Base-by-base conservation (phyloP, 805 yeast genomes). In the Saccharomycopsis capsularis region DNA sequence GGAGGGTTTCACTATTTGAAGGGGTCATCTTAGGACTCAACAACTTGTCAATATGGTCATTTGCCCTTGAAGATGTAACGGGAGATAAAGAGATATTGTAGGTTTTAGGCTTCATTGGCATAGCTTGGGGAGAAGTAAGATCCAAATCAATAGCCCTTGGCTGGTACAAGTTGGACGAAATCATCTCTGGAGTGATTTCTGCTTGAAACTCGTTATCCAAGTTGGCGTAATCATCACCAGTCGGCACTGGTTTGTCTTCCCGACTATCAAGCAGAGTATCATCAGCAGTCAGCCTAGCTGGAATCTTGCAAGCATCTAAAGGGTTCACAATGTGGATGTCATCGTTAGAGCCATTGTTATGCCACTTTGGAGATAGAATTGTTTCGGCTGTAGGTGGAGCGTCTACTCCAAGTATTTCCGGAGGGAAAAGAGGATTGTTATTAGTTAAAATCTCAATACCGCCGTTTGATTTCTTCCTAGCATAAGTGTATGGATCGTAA, bases 311-410 rank as follows among this genome's bases (percentile, higher is more conserved):
- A 6, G 42, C 48, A 34, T 44, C 49, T 25, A 47, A 22, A 24
- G 50, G 44, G 47, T 56, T 45, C 55, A 50, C 23, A 62, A 62
- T 23, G 56, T 55, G 42, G 44, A 51, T 9, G 60, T 60, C 45
- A 19, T 46, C 49, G 19, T 19, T 27, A 27, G 37, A 42, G 37
- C 23, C 22, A 13, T 39, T 35, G 39, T 18, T 22, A 4, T 30
- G 23, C 15, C 13, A 3, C 29, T 16, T 32, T 4, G 42, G 21
- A 45, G 25, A 18, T 4, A 7, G 22, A 18, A 15, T 18, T 18
- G 15, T 16, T n/a, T 37, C 38, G 7, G 22, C 38, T 22, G 24
- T 19, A 18, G 16, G 23, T 13, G 40, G 9, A 15, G 42, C 23
- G 18, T 43, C 30, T 16, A 42, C 30, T 1, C 29, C 41, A 18